These are phyloP conservation scores for Cotoneaster glaucophyllus DNA, from an alignment of 306 rosid genomes.

Conservation along the genomic window DNA sequence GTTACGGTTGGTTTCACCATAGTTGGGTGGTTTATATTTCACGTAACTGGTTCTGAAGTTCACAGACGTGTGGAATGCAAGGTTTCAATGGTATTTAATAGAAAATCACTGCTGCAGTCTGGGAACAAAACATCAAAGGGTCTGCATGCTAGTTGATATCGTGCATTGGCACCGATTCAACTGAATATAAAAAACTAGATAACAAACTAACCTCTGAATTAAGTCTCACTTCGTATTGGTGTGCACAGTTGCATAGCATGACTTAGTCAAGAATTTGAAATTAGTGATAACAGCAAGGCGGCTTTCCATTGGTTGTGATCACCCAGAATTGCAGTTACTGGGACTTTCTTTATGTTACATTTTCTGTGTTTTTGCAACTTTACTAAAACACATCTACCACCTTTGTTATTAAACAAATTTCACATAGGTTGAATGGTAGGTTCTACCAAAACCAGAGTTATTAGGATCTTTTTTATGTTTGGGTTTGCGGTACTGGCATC, in stretches of 20 bases:
- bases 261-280: neutral
- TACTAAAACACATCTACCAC: too few relatives aligned
- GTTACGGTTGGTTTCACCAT: neutral
- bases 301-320: neutral
- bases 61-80: neutral
- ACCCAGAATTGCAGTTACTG: neutral
- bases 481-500: neutral
- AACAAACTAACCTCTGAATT: neutral
- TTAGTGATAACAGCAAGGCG: neutral
- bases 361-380: neutral
- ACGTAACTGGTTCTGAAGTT: neutral
- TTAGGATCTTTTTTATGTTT: neutral
- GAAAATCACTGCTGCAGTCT: neutral
- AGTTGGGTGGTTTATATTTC: neutral
- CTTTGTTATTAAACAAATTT: neutral
- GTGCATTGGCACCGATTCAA: neutral
- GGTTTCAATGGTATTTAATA: neutral
- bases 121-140: neutral
- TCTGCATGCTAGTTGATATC: neutral
- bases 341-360: neutral
- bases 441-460: neutral
- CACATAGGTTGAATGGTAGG: neutral
- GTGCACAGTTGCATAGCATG: neutral
- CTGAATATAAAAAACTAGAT: neutral
- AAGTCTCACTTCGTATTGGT: neutral